Evolutionary conservation across 1,284 basidiomycete genomes (phyloP).

Genomic region (Volvariella volvacea): DNA sequence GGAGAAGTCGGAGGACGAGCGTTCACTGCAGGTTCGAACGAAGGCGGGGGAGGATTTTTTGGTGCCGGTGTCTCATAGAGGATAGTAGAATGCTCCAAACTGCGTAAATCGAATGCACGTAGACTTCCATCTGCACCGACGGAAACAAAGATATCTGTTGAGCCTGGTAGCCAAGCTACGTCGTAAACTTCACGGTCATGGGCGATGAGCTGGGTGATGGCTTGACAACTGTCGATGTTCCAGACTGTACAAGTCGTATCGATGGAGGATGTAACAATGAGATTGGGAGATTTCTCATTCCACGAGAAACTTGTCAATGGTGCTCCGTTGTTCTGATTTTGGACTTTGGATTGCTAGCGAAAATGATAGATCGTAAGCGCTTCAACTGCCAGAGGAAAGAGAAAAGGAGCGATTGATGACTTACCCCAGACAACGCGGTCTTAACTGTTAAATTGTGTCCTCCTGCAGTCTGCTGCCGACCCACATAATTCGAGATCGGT

Average conservation of each 20-base stretch:
- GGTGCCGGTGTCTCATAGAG: constrained; percentile 91
- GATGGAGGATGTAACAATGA: constrained; percentile 93
- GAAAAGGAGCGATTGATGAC: constrained; percentile 23
- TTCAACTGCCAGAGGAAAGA: constrained; percentile 5
- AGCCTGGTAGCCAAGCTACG: constrained; percentile 97
- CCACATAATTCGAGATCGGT: constrained; percentile 63
- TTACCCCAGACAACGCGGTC: constrained; percentile 77
- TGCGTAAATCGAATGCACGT: constrained; percentile 94
- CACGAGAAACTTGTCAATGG: constrained; percentile 94
- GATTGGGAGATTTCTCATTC: constrained; percentile 84
- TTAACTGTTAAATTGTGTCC: constrained; percentile 59
- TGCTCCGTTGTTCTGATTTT: constrained; percentile 75
- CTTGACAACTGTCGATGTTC: constrained; percentile 95
- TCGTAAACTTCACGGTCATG: constrained; percentile 99
- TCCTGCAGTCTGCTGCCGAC: constrained; percentile 45
- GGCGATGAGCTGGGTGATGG: constrained; percentile 95
- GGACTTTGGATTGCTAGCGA: constrained; percentile 79
- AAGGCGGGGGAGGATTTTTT: constrained; percentile 54
- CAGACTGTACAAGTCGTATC: constrained; percentile 95
- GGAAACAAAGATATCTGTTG: constrained; percentile 95
- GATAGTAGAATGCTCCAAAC: constrained; percentile 97
- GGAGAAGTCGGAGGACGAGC: constrained; percentile 74
- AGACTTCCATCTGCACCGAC: constrained; percentile 97
- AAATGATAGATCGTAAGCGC: constrained; percentile 11
- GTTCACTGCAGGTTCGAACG: constrained; percentile 48